Evolutionary conservation across 139 green algal genomes (phyloP), one percentile per base, ranked within the genome.

Genomic region (Chlamydomonas sphaeroides): DNA sequence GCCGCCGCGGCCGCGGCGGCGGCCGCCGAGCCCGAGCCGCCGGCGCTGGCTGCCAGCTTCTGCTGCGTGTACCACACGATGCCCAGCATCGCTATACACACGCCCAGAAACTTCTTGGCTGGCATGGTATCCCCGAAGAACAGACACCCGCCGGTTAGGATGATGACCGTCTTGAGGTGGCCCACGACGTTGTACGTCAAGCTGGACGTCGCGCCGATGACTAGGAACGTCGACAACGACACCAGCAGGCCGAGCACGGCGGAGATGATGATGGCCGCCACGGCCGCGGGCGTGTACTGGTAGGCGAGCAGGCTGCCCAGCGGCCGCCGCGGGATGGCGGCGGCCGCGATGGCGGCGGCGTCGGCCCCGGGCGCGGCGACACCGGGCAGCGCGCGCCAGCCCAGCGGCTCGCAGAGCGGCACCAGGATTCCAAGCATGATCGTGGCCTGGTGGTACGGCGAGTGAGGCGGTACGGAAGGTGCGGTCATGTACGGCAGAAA

Each of bases 171-270:
- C 85, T 98, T 97, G 20, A 93, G 42, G 72, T 94, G 92, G 0
- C 87, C 94, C n/a, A 96, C 92, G 49, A 96, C 90, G 62, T 98
- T 97, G 88, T 97, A 98, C 1, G 94, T 98, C 36, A 98, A 65
- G 72, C 77, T 86, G 62, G 45, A 77, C 30, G 88, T 91, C 42
- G 78, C 80, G 30, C 89, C 89, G 35, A 93, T 96, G 35, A 97
- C 93, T 42, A 98, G 83, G 79, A 98, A 97, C 0, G 95, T 97
- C 26, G 89, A 93, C 33, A 98, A 83, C 80, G 89, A 95, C 42
- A 98, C 95, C 17, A 97, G 79, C 53, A 98, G 90, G n/a, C 95
- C 95, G 35, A 98, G 89, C 48, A 95, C 71, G 1, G 93, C 90
- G 32, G 75, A 92, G 18, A 97, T 35, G 3, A 92, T 39, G 66